Evolutionary conservation across 257 asterid species (phyloP), one percentile per base, ranked within the genome.

Genomic region (Anisodus tanguticus): DNA sequence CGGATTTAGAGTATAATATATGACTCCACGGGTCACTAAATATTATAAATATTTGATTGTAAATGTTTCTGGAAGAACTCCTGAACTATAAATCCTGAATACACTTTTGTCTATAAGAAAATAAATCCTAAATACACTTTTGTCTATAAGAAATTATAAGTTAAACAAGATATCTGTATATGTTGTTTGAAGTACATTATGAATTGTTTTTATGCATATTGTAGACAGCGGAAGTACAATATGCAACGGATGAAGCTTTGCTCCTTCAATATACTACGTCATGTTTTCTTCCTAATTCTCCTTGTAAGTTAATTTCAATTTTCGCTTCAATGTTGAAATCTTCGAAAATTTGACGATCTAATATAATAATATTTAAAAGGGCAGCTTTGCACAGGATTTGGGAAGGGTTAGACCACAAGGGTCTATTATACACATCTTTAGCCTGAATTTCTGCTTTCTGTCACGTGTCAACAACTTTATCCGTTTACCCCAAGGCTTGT

Each of bases 201-300:
- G 41, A 8, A 64, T 26, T 26, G 70, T 8, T 64, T 26, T 31
- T 31, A 58, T 13, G 19, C 71, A 64, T 4, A 26, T 11, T 64
- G 7, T 26, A 22, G 43, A 10, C 43, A 64, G 8, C 68, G 39
- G 37, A 64, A 64, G 8, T 64, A 31, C n/a, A 64, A 3, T 11
- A 64, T 64, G 43, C 71, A 64, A 5, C 43, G 43, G 43, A 84
- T 76, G 87, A 76, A 79, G 37, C 82, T 55, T 79, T 67, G 55
- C 13, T 76, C 26, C 4, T 31, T 59, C 69, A 82, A 64, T 2
- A 55, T 81, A 12, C 22, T 76, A 17, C 63, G 82, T 37, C 82
- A 83, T 43, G 66, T 81, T 22, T 43, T 72, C 66, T 87, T 87
- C 64, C 31, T 82, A 9, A 13, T 84, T 43, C 86, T 84, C 82